Evolutionary conservation across 23 red algal genomes (phyloP), one percentile per base, ranked within the genome.

Genomic region (Chondrus crispus): DNA sequence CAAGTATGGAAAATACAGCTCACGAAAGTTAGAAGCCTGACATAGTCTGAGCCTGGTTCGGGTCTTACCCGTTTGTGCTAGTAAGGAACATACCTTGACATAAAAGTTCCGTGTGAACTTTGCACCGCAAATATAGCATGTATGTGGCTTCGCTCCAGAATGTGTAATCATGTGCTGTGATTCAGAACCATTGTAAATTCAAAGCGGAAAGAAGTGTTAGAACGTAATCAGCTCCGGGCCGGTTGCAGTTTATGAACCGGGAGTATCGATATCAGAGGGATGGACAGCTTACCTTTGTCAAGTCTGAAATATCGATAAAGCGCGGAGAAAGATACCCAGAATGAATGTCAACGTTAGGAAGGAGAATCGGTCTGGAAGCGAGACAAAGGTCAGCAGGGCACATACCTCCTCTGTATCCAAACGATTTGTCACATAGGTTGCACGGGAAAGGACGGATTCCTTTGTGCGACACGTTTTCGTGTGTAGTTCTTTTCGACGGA

Each of bases 401-500:
- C 84, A 13, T 87, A 87, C 84, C 84, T 87, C 84, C 84, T 45
- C 74, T 87, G 29, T 87, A 87, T 4, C 84, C 84, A 39, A 87
- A 87, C 10, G 84, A 87, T 48, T 87, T 87, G 14, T 47, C 64
- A 51, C 84, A 87, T 38, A 58, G 22, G 4, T 68, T 47, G 45
- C 84, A 87, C 20, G 71, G 84, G 18, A 71, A 87, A 2, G 84
- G 84, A 8, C 69, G 64, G 3, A 87, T 22, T n/a, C 84, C 84
- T 49, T 73, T 52, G 30, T 87, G 84, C 6, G 84, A 73, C 8
- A 66, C 84, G 28, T 87, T 87, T 2, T 71, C 42, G 30, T 87
- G 84, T 46, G 74, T n/a, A 28, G 62, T 87, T 2, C 84, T 41
- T 87, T 87, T 87, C 30, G 84, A 87, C 19, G 84, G 84, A 24